A percentile compares a stretch with the other conserved stretches of the same genome.
Evolutionary conservation across 169 alveolate genomes (phyloP).

Genomic region (Plasmodium coatneyi): DNA sequence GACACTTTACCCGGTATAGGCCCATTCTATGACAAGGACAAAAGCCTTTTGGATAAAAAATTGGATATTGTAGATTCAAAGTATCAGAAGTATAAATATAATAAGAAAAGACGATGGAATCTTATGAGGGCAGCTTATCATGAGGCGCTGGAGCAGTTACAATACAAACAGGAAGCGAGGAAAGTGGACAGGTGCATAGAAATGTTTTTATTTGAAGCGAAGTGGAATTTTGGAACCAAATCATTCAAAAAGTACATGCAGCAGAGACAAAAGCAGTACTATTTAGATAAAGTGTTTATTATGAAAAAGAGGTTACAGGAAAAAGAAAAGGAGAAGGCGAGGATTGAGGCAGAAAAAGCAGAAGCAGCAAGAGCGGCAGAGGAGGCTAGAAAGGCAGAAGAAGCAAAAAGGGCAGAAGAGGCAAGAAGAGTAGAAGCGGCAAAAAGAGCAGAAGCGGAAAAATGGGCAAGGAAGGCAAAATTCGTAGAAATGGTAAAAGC

Average conservation of each 20-base stretch:
- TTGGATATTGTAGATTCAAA: background rate
- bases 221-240: slow-evolving; percentile 7
- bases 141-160: background rate
- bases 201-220: background rate
- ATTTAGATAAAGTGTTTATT: background rate
- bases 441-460: background rate
- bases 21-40: background rate
- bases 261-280: background rate
- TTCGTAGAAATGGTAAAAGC: no score
- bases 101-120: background rate
- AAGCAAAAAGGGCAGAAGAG: no score
- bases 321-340: background rate
- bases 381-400: background rate
- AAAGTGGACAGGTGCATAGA: background rate
- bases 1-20: background rate
- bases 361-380: no score
- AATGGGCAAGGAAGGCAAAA: background rate
- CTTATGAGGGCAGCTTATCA: background rate
- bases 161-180: background rate
- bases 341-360: no score
- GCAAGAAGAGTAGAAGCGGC: background rate
- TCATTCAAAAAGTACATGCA: background rate
- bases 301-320: background rate
- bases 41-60: background rate
- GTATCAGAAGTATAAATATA: background rate